phyloP scores from a whole-genome alignment of 805 yeast genomes.

The Saturnispora kantuleensis region DNA sequence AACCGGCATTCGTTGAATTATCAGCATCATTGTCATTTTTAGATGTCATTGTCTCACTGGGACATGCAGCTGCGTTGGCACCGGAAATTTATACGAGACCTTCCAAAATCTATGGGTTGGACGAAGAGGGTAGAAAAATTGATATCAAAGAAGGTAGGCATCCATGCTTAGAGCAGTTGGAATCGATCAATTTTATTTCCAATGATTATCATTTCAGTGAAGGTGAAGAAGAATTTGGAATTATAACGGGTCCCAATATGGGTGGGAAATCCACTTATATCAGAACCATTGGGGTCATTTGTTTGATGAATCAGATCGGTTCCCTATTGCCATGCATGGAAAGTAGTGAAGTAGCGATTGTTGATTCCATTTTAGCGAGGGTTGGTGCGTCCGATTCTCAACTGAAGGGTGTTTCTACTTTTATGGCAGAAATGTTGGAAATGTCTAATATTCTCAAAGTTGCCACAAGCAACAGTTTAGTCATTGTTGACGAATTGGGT shows the following conservation, averaged over 20 bases:
- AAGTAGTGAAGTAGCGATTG: constrained; percentile 69
- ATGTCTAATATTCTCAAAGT: constrained; percentile 78
- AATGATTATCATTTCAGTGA: constrained; percentile 67
- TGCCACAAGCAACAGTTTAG: constrained; percentile 68
- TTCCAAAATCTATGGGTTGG: constrained; percentile 38
- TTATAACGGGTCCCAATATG: constrained; percentile 96
- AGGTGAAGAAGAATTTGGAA: constrained; percentile 54
- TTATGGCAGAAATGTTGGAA: constrained; percentile 94
- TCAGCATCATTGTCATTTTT: constrained; percentile 57
- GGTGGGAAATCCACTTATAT: constrained; percentile 95
- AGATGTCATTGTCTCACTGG: constrained; percentile 80
- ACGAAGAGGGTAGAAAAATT: constrained; percentile 40
- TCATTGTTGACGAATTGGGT: constrained; percentile 91
- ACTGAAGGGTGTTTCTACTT: constrained; percentile 91
- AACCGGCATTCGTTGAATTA: constrained; percentile 64
- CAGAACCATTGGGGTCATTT: constrained; percentile 79
- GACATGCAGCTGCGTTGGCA: constrained; percentile 74
- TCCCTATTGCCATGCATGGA: constrained; percentile 72
- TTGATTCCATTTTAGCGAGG: constrained; percentile 88
- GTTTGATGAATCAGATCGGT: constrained; percentile 82
- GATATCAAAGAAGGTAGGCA: constrained; percentile 73
- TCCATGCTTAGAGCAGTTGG: constrained; percentile 90
- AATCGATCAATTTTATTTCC: constrained; percentile 80
- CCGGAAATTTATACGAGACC: constrained; percentile 75
- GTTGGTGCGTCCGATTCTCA: constrained; percentile 99